Conservation (phyloP, 2,329 filamentous ascomycete genomes). For the Botrytis fragariae region DNA sequence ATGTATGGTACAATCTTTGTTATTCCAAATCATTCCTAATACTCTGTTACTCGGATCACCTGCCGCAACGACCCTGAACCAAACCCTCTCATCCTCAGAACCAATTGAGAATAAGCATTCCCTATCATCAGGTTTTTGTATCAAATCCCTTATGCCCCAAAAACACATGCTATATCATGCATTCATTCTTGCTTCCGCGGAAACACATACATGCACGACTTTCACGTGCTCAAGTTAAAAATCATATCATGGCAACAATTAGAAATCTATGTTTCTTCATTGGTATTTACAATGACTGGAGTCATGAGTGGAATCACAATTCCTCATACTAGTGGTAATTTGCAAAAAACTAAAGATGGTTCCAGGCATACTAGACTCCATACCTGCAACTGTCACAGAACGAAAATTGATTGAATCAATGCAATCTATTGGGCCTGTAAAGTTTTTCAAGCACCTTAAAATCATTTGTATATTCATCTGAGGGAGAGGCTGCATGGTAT, state of each 20-base stretch:
- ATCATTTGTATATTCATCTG: too few relatives aligned
- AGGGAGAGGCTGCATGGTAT: too few relatives aligned
- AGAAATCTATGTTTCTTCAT: not conserved
- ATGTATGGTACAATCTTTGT: not conserved
- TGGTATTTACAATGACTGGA: not conserved
- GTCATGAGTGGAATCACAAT: not conserved
- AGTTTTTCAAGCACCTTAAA: too few relatives aligned
- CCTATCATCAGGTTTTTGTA: not conserved
- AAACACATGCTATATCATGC: not conserved
- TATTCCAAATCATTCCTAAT: too few relatives aligned
- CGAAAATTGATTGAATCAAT: too few relatives aligned
- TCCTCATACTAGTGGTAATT: not conserved
- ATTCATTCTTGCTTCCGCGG: not conserved
- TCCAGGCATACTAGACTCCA: not conserved
- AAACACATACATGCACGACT: not conserved
- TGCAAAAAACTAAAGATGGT: not conserved
- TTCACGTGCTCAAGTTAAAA: not conserved
- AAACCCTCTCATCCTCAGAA: not conserved
- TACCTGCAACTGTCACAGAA: not conserved
- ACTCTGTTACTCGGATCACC: not conserved
- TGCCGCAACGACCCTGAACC: not conserved
- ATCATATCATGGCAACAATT: not conserved
- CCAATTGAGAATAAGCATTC: not conserved
- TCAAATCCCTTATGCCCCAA: not conserved
- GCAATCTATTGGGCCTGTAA: too few relatives aligned